Evolutionary conservation across 2,329 filamentous ascomycete genomes (phyloP).

Genomic region (Pestalotiopsis sp.): DNA sequence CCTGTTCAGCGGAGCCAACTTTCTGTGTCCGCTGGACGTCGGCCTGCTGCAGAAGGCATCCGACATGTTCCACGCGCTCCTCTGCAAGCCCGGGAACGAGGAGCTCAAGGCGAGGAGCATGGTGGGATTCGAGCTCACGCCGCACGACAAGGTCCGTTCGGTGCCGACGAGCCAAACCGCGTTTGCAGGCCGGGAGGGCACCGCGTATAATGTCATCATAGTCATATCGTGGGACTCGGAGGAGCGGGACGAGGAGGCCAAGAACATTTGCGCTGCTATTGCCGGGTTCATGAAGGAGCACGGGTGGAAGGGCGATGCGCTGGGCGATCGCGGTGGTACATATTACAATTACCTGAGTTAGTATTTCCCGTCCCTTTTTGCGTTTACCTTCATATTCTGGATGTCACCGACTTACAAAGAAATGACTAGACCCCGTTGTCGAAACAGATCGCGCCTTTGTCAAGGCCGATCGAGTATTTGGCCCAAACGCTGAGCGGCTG

Average conservation of each 20-base stretch:
- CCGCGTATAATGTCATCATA: slow-evolving; percentile 45
- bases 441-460: slow-evolving; percentile 11
- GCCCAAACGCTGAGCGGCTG: slow-evolving; percentile 31
- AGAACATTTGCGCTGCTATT: slow-evolving; percentile 39
- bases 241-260: slow-evolving; percentile 37
- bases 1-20: slow-evolving; percentile 45
- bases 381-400: not conserved
- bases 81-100: slow-evolving; percentile 23
- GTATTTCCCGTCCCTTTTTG: not conserved
- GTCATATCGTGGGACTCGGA: slow-evolving; percentile 42
- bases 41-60: slow-evolving; percentile 34
- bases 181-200: slow-evolving; percentile 44
- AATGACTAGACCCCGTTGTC: not conserved
- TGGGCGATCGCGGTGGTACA: slow-evolving; percentile 10
- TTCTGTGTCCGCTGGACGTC: slow-evolving; percentile 41
- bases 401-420: not conserved
- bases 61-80: slow-evolving; percentile 27
- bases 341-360: slow-evolving; percentile 16
- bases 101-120: slow-evolving; percentile 31
- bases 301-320: slow-evolving; percentile 9
- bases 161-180: slow-evolving; percentile 40
- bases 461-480: slow-evolving; percentile 32
- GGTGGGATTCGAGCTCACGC: slow-evolving; percentile 44
- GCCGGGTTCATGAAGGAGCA: slow-evolving; percentile 18
- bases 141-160: slow-evolving; percentile 39